These are phyloP conservation scores for Debaryomyces robertsiae DNA, from an alignment of 1,139 yeast genomes.

Conservation along the genomic window DNA sequence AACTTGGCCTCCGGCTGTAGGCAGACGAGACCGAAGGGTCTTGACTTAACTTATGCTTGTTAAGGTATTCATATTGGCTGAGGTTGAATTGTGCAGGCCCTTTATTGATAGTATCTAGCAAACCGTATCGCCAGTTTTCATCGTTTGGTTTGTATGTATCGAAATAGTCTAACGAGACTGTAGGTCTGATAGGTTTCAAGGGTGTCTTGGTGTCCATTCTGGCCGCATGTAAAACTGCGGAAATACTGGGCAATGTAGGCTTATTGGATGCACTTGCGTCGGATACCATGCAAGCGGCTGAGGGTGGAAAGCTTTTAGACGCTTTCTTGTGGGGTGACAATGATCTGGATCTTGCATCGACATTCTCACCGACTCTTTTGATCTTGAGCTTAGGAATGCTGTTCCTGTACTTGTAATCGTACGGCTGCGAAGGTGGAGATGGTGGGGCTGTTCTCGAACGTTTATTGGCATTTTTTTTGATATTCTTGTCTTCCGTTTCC, in stretches of 20 bases:
- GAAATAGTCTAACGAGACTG: constrained; percentile 49
- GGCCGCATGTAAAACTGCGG: constrained; percentile 35
- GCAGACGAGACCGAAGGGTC: constrained; percentile 12
- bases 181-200: constrained; percentile 41
- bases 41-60: constrained; percentile 21
- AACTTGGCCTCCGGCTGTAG: constrained; percentile 33
- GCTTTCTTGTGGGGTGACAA: constrained; percentile 35
- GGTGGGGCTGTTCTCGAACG: constrained; percentile 58
- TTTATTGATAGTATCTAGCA: constrained; percentile 41
- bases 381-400: constrained; percentile 1
- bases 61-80: constrained; percentile 33
- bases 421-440: constrained; percentile 35
- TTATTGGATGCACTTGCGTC: constrained; percentile 18
- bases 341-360: constrained; percentile 31
- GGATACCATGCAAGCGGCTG: constrained; percentile 32
- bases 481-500: constrained; percentile 2
- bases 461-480: constrained; percentile 23
- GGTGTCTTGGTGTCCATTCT: constrained; percentile 30
- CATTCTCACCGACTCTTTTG: constrained; percentile 1
- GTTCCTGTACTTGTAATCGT: not conserved
- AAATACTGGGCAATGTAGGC: constrained; percentile 43
- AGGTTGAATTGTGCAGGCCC: constrained; percentile 30
- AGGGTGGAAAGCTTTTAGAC: constrained; percentile 33
- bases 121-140: constrained; percentile 49
- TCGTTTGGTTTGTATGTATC: constrained; percentile 53